Percentiles rank a stretch among this genome's conserved stretches.
phyloP scores from a whole-genome alignment of 148 eudicot genomes.

The Chenopodium suecicum region DNA sequence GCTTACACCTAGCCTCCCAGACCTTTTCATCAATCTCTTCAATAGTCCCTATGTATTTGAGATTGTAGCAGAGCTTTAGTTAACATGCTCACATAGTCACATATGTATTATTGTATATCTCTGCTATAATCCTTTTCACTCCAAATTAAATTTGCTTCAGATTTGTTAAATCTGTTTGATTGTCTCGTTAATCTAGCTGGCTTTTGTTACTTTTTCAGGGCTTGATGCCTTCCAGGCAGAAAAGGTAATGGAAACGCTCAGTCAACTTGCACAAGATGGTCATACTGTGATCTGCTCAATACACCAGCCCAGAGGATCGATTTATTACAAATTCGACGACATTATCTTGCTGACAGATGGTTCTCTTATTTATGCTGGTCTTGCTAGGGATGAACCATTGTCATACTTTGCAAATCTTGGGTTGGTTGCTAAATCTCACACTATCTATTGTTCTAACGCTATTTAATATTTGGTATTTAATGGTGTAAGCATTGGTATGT shows the following conservation, averaged over 20 bases:
- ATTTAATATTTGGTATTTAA: background rate
- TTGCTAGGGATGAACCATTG: constrained; percentile 72
- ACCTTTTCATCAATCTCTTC: background rate
- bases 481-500: constrained; percentile 16
- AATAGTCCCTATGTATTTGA: background rate
- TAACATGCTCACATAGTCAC: background rate
- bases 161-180: background rate
- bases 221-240: constrained; percentile 99
- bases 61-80: background rate
- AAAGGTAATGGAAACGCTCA: constrained; percentile 95
- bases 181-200: background rate
- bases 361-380: constrained; percentile 83
- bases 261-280: constrained; percentile 94
- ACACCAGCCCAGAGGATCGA: constrained; percentile 98
- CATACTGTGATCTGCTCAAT: constrained; percentile 98
- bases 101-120: background rate
- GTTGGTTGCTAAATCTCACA: constrained; percentile 48
- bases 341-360: constrained; percentile 85
- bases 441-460: background rate
- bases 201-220: constrained; percentile 53
- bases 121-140: background rate
- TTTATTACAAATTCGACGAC: constrained; percentile 94
- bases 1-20: background rate
- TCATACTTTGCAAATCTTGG: constrained; percentile 77
- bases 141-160: no score